These are phyloP conservation scores for Neocatenulostroma microsporum DNA, from an alignment of 2,329 filamentous ascomycete species.

Conservation along the genomic window DNA sequence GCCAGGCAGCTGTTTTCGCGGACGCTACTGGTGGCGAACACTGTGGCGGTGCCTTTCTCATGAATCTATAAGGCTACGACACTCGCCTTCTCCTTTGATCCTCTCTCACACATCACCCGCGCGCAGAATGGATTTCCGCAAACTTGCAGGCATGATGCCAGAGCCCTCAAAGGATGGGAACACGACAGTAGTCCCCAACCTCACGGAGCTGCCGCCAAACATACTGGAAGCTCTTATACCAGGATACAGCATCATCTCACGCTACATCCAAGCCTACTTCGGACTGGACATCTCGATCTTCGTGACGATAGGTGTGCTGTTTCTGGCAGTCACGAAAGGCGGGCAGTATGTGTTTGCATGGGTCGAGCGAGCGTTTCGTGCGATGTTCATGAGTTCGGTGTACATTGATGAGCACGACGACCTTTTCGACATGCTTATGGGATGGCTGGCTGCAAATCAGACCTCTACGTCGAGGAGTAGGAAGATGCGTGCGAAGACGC, in stretches of 20 bases:
- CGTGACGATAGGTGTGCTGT: slow-evolving; percentile 36
- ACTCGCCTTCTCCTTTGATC: too few species aligned
- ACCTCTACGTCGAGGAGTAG: slow-evolving; percentile 30
- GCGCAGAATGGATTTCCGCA: slow-evolving; percentile 25
- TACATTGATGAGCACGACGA: slow-evolving; percentile 39
- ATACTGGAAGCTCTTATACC: slow-evolving; percentile 45
- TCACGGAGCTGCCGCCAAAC: slow-evolving; percentile 36
- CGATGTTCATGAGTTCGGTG: slow-evolving; percentile 37
- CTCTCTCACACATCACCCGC: too few species aligned
- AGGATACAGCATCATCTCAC: slow-evolving; percentile 43
- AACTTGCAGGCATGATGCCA: slow-evolving; percentile 17
- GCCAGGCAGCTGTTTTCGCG: too few species aligned
- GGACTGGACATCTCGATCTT: slow-evolving; percentile 44
- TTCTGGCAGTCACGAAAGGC: slow-evolving; percentile 35
- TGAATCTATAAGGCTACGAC: too few species aligned
- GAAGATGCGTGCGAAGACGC: slow-evolving; percentile 35
- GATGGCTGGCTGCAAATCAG: slow-evolving; percentile 38
- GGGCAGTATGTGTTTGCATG: slow-evolving; percentile 31
- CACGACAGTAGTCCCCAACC: slow-evolving; percentile 13
- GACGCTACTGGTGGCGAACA: too few species aligned
- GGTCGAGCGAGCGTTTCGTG: slow-evolving; percentile 25
- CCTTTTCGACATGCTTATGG: slow-evolving; percentile 36
- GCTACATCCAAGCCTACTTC: slow-evolving; percentile 34
- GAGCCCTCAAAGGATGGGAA: slow-evolving; percentile 9
- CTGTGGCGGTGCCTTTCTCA: too few species aligned